phyloP scores from a whole-genome alignment of 495 filamentous ascomycete species.

The Halenospora varia region DNA sequence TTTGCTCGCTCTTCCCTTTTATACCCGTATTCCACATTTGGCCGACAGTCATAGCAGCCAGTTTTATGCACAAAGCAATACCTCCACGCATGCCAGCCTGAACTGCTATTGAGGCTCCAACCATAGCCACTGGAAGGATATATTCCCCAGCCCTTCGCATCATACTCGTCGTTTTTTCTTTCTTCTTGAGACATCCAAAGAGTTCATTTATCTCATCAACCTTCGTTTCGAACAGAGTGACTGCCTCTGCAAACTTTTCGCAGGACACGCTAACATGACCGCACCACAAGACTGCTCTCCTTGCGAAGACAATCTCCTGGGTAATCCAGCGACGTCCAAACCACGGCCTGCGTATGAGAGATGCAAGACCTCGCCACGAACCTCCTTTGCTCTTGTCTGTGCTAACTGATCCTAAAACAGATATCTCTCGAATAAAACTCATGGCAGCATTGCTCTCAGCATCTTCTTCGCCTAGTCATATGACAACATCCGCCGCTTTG shows the following conservation, averaged over 20 bases:
- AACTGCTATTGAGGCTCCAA: too few relatives aligned
- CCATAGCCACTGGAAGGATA: neutral
- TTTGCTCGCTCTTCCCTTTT: too few relatives aligned
- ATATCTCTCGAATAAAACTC: neutral
- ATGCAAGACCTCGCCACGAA: constrained; percentile 5
- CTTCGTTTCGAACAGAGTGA: neutral
- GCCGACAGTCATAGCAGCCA: too few relatives aligned
- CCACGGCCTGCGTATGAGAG: neutral
- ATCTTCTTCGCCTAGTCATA: constrained; percentile 32
- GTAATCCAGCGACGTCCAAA: constrained; percentile 5
- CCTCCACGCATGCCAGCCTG: too few relatives aligned
- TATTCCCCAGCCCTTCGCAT: neutral
- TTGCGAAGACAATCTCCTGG: constrained; percentile 13
- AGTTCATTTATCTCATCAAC: neutral
- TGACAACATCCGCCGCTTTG: constrained; percentile 25
- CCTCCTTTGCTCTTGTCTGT: neutral
- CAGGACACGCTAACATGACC: neutral
- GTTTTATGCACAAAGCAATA: too few relatives aligned
- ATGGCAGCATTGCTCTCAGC: neutral
- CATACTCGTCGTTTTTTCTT: neutral
- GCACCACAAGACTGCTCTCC: neutral
- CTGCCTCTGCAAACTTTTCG: neutral
- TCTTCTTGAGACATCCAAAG: neutral
- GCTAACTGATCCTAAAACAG: neutral
- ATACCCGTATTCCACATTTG: too few relatives aligned